Evolutionary conservation across 306 rosid species (phyloP), one percentile per base, ranked within the genome.

Genomic region (Sicyos baderoa): DNA sequence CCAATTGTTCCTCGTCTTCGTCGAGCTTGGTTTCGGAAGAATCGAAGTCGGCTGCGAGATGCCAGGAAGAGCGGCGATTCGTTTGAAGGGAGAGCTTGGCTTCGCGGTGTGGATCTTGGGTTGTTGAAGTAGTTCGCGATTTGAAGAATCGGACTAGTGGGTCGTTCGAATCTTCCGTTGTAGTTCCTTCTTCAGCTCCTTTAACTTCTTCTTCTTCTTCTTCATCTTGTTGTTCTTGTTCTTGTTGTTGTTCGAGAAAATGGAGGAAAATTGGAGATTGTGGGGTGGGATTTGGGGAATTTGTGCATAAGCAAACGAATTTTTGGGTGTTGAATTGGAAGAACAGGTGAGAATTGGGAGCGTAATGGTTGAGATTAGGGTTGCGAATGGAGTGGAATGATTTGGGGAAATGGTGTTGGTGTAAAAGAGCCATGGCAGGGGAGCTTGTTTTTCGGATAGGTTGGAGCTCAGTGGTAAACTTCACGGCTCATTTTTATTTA

Each of bases 61-160:
- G 86, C 96, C 96, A 89, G 5, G 84, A 57, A 16, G 75, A 44
- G 25, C 78, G 86, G 5, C 86, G 95, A 68, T 82, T 82, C 67
- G 59, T 80, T 54, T 84, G 85, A 52, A 85, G 84, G 64, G 77
- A 59, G 16, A 81, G 8, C 45, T 77, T 82, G 57, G 86, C 88
- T 77, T 87, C 80, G 9, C 27, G 63, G 42, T 53, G 56, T 50
- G 96, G 85, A 78, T 89, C 89, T 76, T 78, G 71, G 23, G 79
- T 78, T 16, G 77, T 78, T 35, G 92, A 68, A 22, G 77, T 17
- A 44, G 78, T 17, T 37, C 87, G 78, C 15, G 81, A 84, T 75
- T 80, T 79, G 71, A 89, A 87, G 80, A 84, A 92, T 80, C 79
- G 84, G 76, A 79, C 37, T 37, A 84, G 75, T 9, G 95, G 84